A percentile compares a stretch with the other conserved stretches of the same genome.
Conservation (phyloP, 148 eudicot species). For the Dianthus caryophyllus region DNA sequence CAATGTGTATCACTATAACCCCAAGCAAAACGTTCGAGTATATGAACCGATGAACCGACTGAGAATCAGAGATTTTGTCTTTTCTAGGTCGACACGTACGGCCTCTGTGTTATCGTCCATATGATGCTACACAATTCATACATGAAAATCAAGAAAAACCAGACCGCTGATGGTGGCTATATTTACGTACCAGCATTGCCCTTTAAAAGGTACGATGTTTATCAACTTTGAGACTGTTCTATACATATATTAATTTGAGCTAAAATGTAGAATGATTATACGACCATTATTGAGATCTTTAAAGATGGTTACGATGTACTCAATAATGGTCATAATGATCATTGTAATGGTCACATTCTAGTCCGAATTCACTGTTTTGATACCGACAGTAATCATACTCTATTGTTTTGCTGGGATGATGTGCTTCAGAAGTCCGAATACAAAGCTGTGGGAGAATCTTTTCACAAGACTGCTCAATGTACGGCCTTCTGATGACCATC, state of each 20-base stretch:
- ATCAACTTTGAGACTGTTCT: too few species aligned
- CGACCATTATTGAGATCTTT: too few species aligned
- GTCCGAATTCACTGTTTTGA: not conserved
- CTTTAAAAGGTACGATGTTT: conserved; percentile 54
- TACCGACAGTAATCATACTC: not conserved
- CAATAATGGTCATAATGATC: too few species aligned
- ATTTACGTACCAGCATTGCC: conserved; percentile 49
- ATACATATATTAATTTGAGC: not conserved
- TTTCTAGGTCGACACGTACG: conserved; percentile 74
- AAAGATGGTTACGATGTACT: too few species aligned
- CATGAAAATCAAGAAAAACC: conserved; percentile 70
- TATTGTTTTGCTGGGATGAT: not conserved
- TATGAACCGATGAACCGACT: not conserved
- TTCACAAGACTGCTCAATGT: conserved; percentile 62
- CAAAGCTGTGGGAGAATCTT: conserved; percentile 61
- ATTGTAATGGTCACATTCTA: too few species aligned
- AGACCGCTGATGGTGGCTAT: conserved; percentile 48
- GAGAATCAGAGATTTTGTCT: conserved; percentile 8
- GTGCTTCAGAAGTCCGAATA: conserved; percentile 70
- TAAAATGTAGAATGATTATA: too few species aligned
- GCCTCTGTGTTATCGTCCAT: conserved; percentile 84
- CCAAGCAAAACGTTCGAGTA: not conserved
- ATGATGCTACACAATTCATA: conserved; percentile 84
- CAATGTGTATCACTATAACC: not conserved
- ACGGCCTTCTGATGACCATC: conserved; percentile 51